Conservation (phyloP, 2,329 filamentous ascomycete species). For the Zalaria sp. region DNA sequence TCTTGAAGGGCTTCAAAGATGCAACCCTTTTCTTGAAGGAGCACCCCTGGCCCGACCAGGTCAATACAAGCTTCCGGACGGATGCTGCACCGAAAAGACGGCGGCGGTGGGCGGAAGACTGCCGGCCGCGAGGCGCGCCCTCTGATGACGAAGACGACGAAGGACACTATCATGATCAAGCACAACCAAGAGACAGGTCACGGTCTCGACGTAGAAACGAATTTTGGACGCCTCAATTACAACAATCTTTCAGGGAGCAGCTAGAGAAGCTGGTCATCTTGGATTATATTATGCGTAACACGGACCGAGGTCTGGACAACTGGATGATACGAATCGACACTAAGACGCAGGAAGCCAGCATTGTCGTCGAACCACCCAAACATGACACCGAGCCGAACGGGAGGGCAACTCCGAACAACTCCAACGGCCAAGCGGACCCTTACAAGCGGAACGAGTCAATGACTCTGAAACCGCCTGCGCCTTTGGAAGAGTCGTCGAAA, state of each 20-base stretch:
- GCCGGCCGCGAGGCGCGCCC: constrained; percentile 48
- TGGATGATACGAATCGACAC: constrained; percentile 99
- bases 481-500: background rate
- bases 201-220: constrained; percentile 34
- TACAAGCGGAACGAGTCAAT: constrained; percentile 58
- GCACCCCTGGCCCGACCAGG: constrained; percentile 92
- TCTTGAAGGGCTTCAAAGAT: constrained; percentile 92
- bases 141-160: constrained; percentile 37
- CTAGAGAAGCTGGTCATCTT: constrained; percentile 93
- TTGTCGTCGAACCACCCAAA: constrained; percentile 72
- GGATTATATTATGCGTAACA: constrained; percentile 99
- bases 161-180: constrained; percentile 14
- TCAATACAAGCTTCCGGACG: constrained; percentile 52
- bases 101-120: constrained; percentile 64
- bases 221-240: constrained; percentile 75
- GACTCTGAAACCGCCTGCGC: constrained; percentile 39
- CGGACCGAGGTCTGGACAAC: constrained; percentile 89
- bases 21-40: constrained; percentile 91
- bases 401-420: constrained; percentile 2
- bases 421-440: constrained; percentile 21
- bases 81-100: constrained; percentile 49
- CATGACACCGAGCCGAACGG: constrained; percentile 23
- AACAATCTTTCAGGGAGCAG: constrained; percentile 87
- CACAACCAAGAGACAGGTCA: constrained; percentile 9
- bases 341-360: constrained; percentile 66